Conservation (phyloP, 129 eudicot genomes). For the Centrapalus pauciflorus region DNA sequence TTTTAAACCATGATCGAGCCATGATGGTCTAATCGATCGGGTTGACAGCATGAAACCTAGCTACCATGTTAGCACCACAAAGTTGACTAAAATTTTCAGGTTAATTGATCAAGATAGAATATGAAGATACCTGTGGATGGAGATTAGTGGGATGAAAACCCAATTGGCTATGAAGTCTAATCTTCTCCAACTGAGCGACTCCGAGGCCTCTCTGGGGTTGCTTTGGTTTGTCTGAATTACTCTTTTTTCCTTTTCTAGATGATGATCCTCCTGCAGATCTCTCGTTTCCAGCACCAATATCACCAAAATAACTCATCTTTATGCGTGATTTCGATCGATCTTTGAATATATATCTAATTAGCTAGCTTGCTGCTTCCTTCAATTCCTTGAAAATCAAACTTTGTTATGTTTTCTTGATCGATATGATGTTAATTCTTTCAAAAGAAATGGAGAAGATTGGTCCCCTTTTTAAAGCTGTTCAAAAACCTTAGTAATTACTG, state of each 20-base stretch:
- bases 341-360: too few species aligned
- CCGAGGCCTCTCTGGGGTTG: conserved; percentile 94
- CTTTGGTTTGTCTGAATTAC: conserved; percentile 51
- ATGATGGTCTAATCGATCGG: neutral
- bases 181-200: conserved; percentile 90
- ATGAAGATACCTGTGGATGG: conserved; percentile 20
- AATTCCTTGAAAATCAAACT: conserved; percentile 13
- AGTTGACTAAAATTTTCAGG: neutral
- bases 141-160: conserved; percentile 30
- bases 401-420: neutral
- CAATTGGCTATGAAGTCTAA: conserved; percentile 71
- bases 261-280: conserved; percentile 29
- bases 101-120: neutral
- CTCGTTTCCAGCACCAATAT: conserved; percentile 27
- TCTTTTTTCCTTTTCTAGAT: conserved; percentile 47
- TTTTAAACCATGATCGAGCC: neutral
- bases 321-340: neutral
- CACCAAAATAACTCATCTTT: conserved; percentile 42
- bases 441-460: conserved; percentile 16
- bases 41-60: too few species aligned
- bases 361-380: too few species aligned
- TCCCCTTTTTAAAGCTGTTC: conserved; percentile 54
- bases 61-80: too few species aligned
- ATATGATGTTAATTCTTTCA: neutral
- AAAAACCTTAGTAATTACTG: conserved; percentile 39